Base-by-base conservation (phyloP, 768 basidiomycete genomes). In the Rickenella mellea region DNA sequence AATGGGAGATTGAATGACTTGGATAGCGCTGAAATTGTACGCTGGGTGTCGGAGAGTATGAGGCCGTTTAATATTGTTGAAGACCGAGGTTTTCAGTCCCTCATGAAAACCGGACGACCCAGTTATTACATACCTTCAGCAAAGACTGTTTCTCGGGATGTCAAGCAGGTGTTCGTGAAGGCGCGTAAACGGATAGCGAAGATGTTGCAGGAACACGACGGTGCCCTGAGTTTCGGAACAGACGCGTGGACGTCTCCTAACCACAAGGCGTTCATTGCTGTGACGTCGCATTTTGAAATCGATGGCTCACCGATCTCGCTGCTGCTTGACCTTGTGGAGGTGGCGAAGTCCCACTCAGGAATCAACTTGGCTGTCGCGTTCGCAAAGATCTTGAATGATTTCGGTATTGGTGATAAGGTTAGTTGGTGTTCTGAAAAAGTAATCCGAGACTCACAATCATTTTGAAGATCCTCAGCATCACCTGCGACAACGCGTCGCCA, bases 231-330 rank as follows among this genome's bases (percentile, higher is more conserved):
- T 39, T 63, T 66, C 41, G 52, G 52, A 0, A 62, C 60, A 0
- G 63, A 70, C 47, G 55, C 55, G 0, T 70, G 65, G 67, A 64
- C 61, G 0, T 63, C 60, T 0, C 59, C 60, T 0, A 68, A 68
- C 41, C 58, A 67, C 29, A 38, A 50, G 4, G 61, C 57, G 0
- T 63, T 53, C 27, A 43, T 65, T 0, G 60, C 59, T 0, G 40
- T 62, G 7, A 55, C 52, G 0, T 61, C 62, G 1, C 65, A 69
- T 33, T 49, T 65, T 21, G 57, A 63, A 25, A 22, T 55, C 4
- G 36, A 64, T 0, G 62, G 65, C 0, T 38, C 44, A 5, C 58
- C 55, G 0, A 25, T 65, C 0, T 28, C 41, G 0, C 51, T 67
- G 4, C 31, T 62, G 0, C 51, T 71, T 1, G 67, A 71, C 40